Evolutionary conservation across 495 filamentous ascomycete genomes (phyloP).

Genomic region (Aspergillus haitiensis): DNA sequence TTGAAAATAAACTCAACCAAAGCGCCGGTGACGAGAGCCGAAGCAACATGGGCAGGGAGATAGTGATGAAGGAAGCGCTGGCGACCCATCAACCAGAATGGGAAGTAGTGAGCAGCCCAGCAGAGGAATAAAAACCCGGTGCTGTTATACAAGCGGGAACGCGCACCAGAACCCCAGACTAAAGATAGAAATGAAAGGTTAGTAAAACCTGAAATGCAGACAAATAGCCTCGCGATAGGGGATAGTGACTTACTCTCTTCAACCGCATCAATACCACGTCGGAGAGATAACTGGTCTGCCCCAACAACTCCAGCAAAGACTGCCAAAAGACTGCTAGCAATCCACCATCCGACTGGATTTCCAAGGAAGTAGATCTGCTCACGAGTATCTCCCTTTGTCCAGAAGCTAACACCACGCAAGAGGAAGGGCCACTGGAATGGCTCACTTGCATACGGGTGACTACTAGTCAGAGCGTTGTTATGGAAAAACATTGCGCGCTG

Average conservation of each 20-base stretch:
- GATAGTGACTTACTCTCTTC: slow-evolving; percentile 75
- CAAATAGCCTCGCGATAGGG: not conserved
- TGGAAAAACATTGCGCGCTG: slow-evolving; percentile 99
- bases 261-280: slow-evolving; percentile 88
- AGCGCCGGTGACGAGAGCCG: slow-evolving; percentile 91
- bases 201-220: too few species aligned
- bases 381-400: slow-evolving; percentile 94
- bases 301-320: slow-evolving; percentile 91
- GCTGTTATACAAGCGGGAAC: slow-evolving; percentile 93
- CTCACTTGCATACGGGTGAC: slow-evolving; percentile 90
- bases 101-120: slow-evolving; percentile 73
- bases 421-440: slow-evolving; percentile 99
- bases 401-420: slow-evolving; percentile 95
- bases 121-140: slow-evolving; percentile 97
- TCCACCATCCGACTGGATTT: slow-evolving; percentile 97
- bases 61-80: slow-evolving; percentile 77
- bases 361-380: slow-evolving; percentile 99
- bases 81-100: slow-evolving; percentile 74
- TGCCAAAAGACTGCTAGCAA: slow-evolving; percentile 84
- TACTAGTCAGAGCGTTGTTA: slow-evolving; percentile 96
- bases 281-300: slow-evolving; percentile 88
- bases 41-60: slow-evolving; percentile 88
- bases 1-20: slow-evolving; percentile 96
- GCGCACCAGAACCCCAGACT: slow-evolving; percentile 67
- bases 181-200: not conserved